Percentiles rank a stretch among this genome's conserved stretches.
These are phyloP conservation scores for Moesziomyces antarcticus DNA, from an alignment of 1,284 basidiomycete species.

Conservation along the genomic window DNA sequence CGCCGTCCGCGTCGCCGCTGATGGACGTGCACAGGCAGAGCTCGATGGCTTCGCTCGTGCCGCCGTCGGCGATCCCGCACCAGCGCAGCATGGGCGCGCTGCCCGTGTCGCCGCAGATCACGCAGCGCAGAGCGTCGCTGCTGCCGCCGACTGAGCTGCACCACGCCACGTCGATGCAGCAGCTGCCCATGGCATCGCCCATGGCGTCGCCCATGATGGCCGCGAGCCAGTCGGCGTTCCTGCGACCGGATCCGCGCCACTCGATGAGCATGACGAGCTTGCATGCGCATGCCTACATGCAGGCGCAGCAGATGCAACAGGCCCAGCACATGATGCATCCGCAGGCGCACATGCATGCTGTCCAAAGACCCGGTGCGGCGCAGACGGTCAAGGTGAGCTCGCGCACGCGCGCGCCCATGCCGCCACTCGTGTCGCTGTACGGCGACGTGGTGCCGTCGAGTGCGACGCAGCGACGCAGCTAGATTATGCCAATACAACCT, in stretches of 20 bases:
- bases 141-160: slow-evolving; percentile 7
- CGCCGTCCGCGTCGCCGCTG: slow-evolving; percentile 10
- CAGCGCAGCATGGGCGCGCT: slow-evolving; percentile 21
- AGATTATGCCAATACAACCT: not conserved
- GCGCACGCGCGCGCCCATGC: slow-evolving; percentile 11
- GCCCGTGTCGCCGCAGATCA: slow-evolving; percentile 19
- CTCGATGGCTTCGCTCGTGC: slow-evolving; percentile 24
- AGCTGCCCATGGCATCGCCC: slow-evolving; percentile 9
- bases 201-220: slow-evolving; percentile 15
- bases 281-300: slow-evolving; percentile 34
- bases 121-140: slow-evolving; percentile 25
- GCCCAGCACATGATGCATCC: slow-evolving; percentile 7
- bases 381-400: slow-evolving; percentile 20
- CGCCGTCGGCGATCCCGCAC: slow-evolving; percentile 8
- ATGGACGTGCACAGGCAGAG: slow-evolving; percentile 21
- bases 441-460: slow-evolving; percentile 33
- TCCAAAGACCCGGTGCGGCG: slow-evolving; percentile 17
- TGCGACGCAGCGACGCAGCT: slow-evolving; percentile 10
- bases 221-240: slow-evolving; percentile 3
- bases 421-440: slow-evolving; percentile 31
- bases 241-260: slow-evolving; percentile 8
- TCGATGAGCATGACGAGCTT: slow-evolving; percentile 46
- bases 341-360: not conserved
- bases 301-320: slow-evolving; percentile 11
- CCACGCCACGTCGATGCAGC: slow-evolving; percentile 23